phyloP scores from a whole-genome alignment of 2,329 filamentous ascomycete genomes.

The Aureobasidium mangrovei region DNA sequence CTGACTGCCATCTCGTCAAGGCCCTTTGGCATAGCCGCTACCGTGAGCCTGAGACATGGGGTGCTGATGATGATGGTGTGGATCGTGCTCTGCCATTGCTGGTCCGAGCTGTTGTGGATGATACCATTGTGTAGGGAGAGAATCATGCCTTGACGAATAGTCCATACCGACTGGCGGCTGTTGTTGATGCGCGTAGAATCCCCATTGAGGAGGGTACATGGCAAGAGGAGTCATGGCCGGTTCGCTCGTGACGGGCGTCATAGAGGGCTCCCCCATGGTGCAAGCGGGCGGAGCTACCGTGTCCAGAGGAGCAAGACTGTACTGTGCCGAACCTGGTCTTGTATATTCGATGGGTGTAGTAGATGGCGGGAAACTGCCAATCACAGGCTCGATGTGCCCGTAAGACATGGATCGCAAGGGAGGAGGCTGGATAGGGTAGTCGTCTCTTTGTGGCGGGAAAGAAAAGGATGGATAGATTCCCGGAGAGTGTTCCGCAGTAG shows the following conservation, averaged over 20 bases:
- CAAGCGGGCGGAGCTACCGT: background rate
- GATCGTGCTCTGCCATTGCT: slow-evolving; percentile 1
- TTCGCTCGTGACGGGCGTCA: slow-evolving; percentile 5
- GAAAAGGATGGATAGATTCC: background rate
- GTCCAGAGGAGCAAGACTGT: background rate
- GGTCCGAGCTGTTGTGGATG: slow-evolving; percentile 6
- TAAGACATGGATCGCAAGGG: slow-evolving; percentile 18
- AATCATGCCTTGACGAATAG: slow-evolving; percentile 9
- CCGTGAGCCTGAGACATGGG: slow-evolving; percentile 10
- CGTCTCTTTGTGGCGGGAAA: slow-evolving; percentile 1
- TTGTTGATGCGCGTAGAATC: slow-evolving; percentile 5
- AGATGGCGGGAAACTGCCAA: background rate
- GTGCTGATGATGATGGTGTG: slow-evolving; percentile 10
- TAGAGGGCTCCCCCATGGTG: background rate
- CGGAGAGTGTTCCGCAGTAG: slow-evolving; percentile 1
- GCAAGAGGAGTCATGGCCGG: slow-evolving; percentile 4
- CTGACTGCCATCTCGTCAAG: background rate
- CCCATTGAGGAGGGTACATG: slow-evolving; percentile 14
- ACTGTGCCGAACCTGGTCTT: slow-evolving; percentile 9
- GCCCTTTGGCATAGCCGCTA: slow-evolving; percentile 6
- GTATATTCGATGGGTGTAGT: background rate
- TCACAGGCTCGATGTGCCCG: slow-evolving; percentile 14
- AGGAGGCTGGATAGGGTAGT: slow-evolving; percentile 11
- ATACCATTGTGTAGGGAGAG: slow-evolving; percentile 10
- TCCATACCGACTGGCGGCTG: slow-evolving; percentile 8